Percentiles rank a stretch among this genome's conserved stretches.
Evolutionary conservation across 2,329 filamentous ascomycete species (phyloP).

Genomic region (Monosporascus sp.): DNA sequence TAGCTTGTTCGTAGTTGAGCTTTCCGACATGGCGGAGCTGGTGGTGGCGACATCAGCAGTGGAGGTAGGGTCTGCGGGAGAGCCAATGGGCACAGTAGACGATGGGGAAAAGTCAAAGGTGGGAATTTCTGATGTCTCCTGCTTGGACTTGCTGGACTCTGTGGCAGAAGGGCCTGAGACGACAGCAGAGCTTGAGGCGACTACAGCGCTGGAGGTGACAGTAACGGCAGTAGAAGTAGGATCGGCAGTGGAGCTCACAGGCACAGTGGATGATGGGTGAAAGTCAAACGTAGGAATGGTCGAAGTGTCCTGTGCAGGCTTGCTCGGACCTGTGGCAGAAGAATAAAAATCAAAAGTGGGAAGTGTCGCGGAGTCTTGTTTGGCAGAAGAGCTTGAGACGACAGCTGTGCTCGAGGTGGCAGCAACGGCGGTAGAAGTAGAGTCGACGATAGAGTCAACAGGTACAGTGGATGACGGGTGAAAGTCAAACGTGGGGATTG

Average conservation of each 20-base stretch:
- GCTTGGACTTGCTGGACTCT: background rate
- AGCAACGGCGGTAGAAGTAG: background rate
- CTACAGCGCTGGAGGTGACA: no score
- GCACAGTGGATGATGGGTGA: background rate
- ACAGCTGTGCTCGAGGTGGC: no score
- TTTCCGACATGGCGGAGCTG: background rate
- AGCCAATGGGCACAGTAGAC: slow-evolving; percentile 6
- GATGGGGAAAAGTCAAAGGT: background rate
- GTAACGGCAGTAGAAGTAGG: background rate
- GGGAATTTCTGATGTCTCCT: background rate
- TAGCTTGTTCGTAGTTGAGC: no score
- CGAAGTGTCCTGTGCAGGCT: background rate
- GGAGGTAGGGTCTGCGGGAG: background rate
- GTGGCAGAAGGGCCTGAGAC: background rate
- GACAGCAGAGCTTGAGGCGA: no score
- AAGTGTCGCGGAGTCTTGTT: background rate
- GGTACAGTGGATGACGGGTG: background rate
- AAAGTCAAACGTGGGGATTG: background rate
- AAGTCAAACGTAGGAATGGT: background rate
- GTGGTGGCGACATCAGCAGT: slow-evolving; percentile 1
- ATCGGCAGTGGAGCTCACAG: background rate
- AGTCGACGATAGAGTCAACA: background rate
- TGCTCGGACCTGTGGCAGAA: background rate
- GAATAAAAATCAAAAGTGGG: slow-evolving; percentile 2
- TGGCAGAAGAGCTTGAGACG: no score